Evolutionary conservation across 1,139 yeast genomes (phyloP).

Genomic region (Geotrichum fermentans): DNA sequence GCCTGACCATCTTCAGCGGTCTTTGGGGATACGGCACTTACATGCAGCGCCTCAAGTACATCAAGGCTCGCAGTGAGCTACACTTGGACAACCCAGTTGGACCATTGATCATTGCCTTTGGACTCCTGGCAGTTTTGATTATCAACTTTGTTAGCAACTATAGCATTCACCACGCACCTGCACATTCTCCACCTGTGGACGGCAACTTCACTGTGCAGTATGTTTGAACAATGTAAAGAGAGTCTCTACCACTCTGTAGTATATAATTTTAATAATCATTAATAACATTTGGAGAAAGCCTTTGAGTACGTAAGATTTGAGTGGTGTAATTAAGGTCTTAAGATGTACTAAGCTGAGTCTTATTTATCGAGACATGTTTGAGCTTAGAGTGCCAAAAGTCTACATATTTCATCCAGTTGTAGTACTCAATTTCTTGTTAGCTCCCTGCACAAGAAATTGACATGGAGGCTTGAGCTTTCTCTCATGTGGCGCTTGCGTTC

Average conservation of each 20-base stretch:
- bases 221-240: neutral
- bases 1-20: slow-evolving; percentile 73
- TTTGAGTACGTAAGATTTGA: no score
- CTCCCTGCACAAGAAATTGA: no score
- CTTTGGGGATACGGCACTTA: slow-evolving; percentile 86
- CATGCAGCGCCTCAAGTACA: slow-evolving; percentile 62
- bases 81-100: slow-evolving; percentile 89
- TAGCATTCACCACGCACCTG: slow-evolving; percentile 6
- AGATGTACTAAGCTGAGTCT: no score
- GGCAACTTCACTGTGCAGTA: neutral
- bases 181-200: neutral
- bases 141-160: slow-evolving; percentile 51
- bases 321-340: no score
- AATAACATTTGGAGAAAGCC: neutral
- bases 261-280: neutral
- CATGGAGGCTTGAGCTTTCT: no score
- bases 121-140: slow-evolving; percentile 59
- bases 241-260: no score
- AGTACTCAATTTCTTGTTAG: no score
- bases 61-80: slow-evolving; percentile 74
- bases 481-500: no score
- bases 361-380: no score
- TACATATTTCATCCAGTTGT: no score
- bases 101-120: slow-evolving; percentile 71
- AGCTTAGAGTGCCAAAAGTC: no score